These are phyloP conservation scores for Nicotiana noctiflora DNA, from an alignment of 257 asterid genomes.

Conservation along the genomic window DNA sequence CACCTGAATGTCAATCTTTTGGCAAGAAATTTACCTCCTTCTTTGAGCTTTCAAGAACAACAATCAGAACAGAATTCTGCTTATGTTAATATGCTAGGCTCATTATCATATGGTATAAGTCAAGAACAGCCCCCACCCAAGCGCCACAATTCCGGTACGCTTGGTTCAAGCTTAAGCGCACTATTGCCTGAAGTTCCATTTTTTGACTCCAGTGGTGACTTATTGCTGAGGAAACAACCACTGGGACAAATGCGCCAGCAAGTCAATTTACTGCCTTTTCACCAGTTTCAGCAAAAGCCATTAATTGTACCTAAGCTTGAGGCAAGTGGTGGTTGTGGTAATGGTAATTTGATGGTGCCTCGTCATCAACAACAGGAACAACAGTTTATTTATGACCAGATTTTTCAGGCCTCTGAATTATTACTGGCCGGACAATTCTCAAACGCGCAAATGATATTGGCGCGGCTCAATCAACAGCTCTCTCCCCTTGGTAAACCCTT, in stretches of 20 bases:
- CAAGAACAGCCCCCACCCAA: conserved; percentile 29
- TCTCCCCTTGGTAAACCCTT: conserved; percentile 34
- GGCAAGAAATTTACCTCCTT: neutral
- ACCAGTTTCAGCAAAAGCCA: conserved; percentile 19
- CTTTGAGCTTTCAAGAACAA: conserved; percentile 4
- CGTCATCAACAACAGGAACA: conserved; percentile 17
- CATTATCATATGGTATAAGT: conserved; percentile 5
- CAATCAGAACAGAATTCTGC: conserved; percentile 14
- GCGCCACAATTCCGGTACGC: conserved; percentile 27
- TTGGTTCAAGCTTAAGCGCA: neutral
- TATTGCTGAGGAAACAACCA: conserved; percentile 12
- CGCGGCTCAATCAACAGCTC: conserved; percentile 58
- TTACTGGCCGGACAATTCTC: conserved; percentile 40
- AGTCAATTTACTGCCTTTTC: neutral
- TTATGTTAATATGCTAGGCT: conserved; percentile 12
- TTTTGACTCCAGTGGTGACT: conserved; percentile 18
- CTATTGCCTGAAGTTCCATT: conserved; percentile 16
- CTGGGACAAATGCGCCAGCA: conserved; percentile 8
- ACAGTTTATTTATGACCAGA: conserved; percentile 31
- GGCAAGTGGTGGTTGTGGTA: conserved; percentile 17
- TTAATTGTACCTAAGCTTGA: conserved; percentile 32
- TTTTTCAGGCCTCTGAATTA: conserved; percentile 39
- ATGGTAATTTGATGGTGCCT: conserved; percentile 13
- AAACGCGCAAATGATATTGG: conserved; percentile 52
- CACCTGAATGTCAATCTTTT: conserved; percentile 8